A percentile compares a stretch with the other conserved stretches of the same genome.
Evolutionary conservation across 176 grass and related monocot species (phyloP).

Genomic region (Aegilops tauschii): DNA sequence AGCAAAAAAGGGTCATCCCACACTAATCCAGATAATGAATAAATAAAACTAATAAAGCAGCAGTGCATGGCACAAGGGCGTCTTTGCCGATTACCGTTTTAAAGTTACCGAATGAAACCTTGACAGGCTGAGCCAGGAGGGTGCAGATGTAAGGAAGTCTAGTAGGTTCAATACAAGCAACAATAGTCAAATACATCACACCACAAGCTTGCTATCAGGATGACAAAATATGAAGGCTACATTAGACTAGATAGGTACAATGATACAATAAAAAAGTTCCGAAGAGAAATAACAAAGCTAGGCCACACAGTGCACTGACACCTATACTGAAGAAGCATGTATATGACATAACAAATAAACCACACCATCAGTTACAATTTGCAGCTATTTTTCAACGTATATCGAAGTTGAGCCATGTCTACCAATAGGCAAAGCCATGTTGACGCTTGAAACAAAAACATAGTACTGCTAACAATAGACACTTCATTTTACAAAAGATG

Average conservation of each 20-base stretch:
- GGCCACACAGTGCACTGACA: not conserved
- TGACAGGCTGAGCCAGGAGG: not conserved
- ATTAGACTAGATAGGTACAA: constrained; percentile 1
- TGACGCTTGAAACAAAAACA: not conserved
- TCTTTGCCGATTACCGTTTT: not conserved
- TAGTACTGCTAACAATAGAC: not conserved
- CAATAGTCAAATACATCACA: no score
- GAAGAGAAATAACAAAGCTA: not conserved
- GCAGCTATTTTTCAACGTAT: constrained; percentile 4
- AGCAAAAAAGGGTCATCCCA: constrained; percentile 18
- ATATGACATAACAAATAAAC: not conserved
- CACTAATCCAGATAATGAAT: not conserved
- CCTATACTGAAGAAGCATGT: not conserved
- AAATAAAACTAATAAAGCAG: not conserved
- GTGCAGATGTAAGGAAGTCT: not conserved
- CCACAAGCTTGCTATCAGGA: not conserved
- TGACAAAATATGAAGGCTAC: not conserved
- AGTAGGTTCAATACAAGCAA: not conserved
- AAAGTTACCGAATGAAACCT: not conserved
- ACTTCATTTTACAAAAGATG: not conserved
- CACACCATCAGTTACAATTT: not conserved
- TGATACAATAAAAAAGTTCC: not conserved
- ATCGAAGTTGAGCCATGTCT: not conserved
- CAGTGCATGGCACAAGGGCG: not conserved
- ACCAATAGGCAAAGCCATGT: not conserved